These are phyloP conservation scores for Ceratobasidium sp. DNA, from an alignment of 1,284 basidiomycete genomes.

Conservation along the genomic window DNA sequence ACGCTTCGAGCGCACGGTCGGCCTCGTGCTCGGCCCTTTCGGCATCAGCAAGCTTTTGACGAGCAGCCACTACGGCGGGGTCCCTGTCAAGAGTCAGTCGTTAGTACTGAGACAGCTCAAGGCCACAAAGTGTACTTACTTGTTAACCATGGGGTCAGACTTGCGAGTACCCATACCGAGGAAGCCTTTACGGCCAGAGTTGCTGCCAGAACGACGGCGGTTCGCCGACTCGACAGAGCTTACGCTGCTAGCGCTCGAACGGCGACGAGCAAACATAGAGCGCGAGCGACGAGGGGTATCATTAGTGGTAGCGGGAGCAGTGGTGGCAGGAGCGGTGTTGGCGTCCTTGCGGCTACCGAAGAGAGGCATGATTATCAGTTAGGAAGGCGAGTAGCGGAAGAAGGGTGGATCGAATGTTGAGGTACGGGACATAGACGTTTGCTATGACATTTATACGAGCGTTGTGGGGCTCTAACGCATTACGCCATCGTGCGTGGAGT, in stretches of 20 bases:
- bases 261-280: slow-evolving; percentile 37
- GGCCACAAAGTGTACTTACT: neutral
- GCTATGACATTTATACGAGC: slow-evolving; percentile 22
- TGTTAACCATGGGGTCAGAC: slow-evolving; percentile 23
- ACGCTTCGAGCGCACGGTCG: slow-evolving; percentile 34
- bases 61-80: slow-evolving; percentile 34
- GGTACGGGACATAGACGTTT: neutral
- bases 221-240: slow-evolving; percentile 35
- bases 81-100: slow-evolving; percentile 8
- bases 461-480: slow-evolving; percentile 15
- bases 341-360: slow-evolving; percentile 29
- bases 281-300: slow-evolving; percentile 24
- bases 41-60: slow-evolving; percentile 35
- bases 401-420: slow-evolving; percentile 4
- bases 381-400: slow-evolving; percentile 6
- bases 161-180: slow-evolving; percentile 31
- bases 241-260: slow-evolving; percentile 36
- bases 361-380: slow-evolving; percentile 36
- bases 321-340: slow-evolving; percentile 2
- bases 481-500: slow-evolving; percentile 20
- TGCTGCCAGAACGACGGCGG: neutral
- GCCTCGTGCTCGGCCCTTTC: slow-evolving; percentile 36
- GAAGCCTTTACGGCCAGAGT: slow-evolving; percentile 26
- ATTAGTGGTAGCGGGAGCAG: slow-evolving; percentile 11
- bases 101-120: neutral